Evolutionary conservation across 306 rosid genomes (phyloP), one percentile per base, ranked within the genome.

Genomic region (Herpetospermum pedunculosum): DNA sequence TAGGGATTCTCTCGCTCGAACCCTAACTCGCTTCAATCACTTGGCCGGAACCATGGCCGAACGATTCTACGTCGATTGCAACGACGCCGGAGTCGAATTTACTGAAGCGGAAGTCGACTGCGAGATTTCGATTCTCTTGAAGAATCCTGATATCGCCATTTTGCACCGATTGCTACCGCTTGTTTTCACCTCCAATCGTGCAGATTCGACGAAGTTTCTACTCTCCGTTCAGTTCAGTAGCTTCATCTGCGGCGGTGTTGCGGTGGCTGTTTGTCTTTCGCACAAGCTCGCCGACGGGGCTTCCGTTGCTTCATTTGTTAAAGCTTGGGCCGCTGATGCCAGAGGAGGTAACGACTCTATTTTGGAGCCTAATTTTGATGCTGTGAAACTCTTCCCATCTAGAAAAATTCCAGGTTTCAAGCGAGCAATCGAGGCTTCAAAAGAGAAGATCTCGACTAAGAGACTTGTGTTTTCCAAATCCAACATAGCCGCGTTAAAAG

Each of bases 301-400:
- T 10, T 77, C 81, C 0, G 7, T 48, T 0, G 50, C 75, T 4
- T 4, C 18, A 8, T 77, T 77, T 23, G 44, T 71, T 10, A 71
- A 77, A 50, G 35, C 28, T 3, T 77, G 76, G 64, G 78, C 85
- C 0, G 82, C 82, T 4, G 19, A 16, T 6, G 13, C 77, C 0
- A 50, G 72, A 54, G 73, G 67, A 23, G 49, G 58, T 38, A 34
- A n/a, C 4, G 1, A 35, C 8, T 14, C 5, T 6, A n/a, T 25
- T 14, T 16, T 40, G 50, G 68, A 58, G 29, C 81, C 76, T 34
- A 48, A 3, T 32, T 71, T 77, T 19, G 63, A 57, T 6, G 52
- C 75, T 2, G 84, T 77, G 6, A 47, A 26, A 50, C 67, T 85
- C 58, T 85, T 78, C 73, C 88, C 88, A 2, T 77, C 81, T 0